A percentile compares a stretch with the other conserved stretches of the same genome.
Conservation (phyloP, 2,329 filamentous ascomycete species). For the Xylariaceae sp. region DNA sequence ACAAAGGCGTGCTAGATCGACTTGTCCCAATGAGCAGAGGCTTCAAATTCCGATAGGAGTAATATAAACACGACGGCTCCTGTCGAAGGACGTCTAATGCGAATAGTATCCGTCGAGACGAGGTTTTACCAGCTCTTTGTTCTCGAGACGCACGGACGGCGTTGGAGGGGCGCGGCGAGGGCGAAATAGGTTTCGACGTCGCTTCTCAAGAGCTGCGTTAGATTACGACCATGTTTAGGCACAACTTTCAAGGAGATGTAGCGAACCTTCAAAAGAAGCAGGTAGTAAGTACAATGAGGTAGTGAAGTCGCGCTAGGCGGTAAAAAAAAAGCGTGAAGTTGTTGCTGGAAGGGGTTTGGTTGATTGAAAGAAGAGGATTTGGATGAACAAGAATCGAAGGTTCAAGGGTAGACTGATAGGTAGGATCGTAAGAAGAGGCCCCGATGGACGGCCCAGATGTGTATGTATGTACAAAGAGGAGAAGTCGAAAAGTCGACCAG, state of each 20-base stretch:
- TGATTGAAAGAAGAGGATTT: neutral
- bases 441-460: neutral
- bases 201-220: constrained; percentile 3
- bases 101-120: constrained; percentile 1
- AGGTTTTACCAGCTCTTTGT: neutral
- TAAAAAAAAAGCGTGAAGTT: neutral
- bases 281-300: neutral
- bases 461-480: neutral
- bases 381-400: neutral
- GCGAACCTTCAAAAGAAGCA: neutral
- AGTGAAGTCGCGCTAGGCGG: neutral
- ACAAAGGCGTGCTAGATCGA: neutral
- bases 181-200: neutral
- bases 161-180: constrained; percentile 1
- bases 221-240: constrained; percentile 3
- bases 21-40: neutral
- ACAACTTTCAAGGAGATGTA: neutral
- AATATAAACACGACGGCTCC: constrained; percentile 33
- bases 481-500: neutral
- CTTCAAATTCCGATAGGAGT: neutral
- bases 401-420: neutral
- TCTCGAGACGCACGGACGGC: constrained; percentile 1
- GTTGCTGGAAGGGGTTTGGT: neutral
- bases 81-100: constrained; percentile 34
- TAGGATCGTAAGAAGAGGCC: neutral